A percentile compares a stretch with the other conserved stretches of the same genome.
Evolutionary conservation across 2,329 filamentous ascomycete species (phyloP).

Genomic region (Scortechinia acanthostroma): DNA sequence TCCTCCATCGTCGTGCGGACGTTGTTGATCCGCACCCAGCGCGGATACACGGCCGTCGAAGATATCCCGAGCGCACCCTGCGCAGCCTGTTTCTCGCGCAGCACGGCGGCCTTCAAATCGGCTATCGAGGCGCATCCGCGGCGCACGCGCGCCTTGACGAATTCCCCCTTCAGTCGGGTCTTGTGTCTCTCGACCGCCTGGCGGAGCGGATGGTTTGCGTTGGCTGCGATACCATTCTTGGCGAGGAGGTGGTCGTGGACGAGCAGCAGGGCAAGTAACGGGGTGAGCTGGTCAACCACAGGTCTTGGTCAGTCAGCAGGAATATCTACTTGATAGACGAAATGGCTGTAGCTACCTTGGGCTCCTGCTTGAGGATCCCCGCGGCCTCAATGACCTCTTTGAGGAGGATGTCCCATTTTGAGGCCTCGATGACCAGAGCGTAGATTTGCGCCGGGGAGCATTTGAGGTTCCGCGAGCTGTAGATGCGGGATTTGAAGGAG

Average conservation of each 20-base stretch:
- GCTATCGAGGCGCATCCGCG: constrained; percentile 41
- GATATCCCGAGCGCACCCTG: constrained; percentile 8
- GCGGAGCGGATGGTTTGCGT: constrained; percentile 43
- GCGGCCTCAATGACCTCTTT: constrained; percentile 54
- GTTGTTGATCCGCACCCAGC: constrained; percentile 57
- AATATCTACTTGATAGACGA: background rate
- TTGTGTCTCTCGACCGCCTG: constrained; percentile 49
- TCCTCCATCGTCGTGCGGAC: constrained; percentile 37
- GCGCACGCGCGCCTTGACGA: constrained; percentile 45
- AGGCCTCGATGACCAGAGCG: constrained; percentile 49
- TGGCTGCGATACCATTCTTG: constrained; percentile 50
- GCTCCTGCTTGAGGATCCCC: constrained; percentile 44
- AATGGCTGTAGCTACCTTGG: constrained; percentile 33
- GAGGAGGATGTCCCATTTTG: constrained; percentile 53
- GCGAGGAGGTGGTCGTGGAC: constrained; percentile 52
- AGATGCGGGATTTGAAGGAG: constrained; percentile 56
- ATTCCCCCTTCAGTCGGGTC: constrained; percentile 46
- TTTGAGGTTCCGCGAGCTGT: constrained; percentile 41
- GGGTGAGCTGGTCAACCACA: constrained; percentile 33
- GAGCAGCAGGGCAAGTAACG: constrained; percentile 48
- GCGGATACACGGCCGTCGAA: constrained; percentile 30
- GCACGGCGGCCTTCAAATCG: constrained; percentile 26
- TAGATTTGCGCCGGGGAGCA: constrained; percentile 49
- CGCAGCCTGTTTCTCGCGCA: constrained; percentile 18
- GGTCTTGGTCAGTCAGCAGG: background rate